Evolutionary conservation across 2,329 filamentous ascomycete genomes (phyloP), one percentile per base, ranked within the genome.

Genomic region (Botrytis squamosa): DNA sequence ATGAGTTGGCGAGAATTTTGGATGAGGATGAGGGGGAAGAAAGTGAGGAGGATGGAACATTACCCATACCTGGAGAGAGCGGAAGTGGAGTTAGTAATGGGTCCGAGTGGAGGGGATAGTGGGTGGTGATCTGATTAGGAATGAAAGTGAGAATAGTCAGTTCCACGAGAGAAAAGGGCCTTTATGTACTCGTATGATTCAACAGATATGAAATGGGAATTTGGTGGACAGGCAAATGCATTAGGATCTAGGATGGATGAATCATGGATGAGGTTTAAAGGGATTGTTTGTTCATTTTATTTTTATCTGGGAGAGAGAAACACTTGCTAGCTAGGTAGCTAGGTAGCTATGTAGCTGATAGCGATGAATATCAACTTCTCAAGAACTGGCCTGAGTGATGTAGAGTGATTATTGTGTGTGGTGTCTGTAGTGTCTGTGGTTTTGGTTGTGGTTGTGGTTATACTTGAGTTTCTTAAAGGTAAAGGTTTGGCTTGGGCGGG

Each of bases 1-100:
- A 91, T 79, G 90, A 91, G 81, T 83, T 91, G 72, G 89, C 89
- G 2, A 85, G 84, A 74, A 89, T 86, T 16, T 82, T 91, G 60
- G 88, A 90, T 12, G 87, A 88, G 25, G 86, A 88, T 7, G 86
- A 87, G 1, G 85, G 87, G 2, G 85, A 85, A 75, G 79, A 79
- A 64, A 79, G 79, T 73, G 76, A 74, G 16, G 73, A 69, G 55
- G 73, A 71, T 65, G 72, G 67, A 3, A 65, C 60, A 3, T 20
- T 71, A 33, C 68, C 46, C 0, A 40, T 29, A 18, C n/a, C 25
- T 12, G 72, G 67, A n/a, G 42, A 33, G 12, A 57, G 36, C 20
- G 55, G 70, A 22, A 49, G 40, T n/a, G 67, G 72, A 14, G 59
- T 66, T 12, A 44, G 60, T 1, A 74, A 74, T 74, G 72, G 72